Conservation (phyloP, 371 early-diverging fungal species). For the Mortierella sp. region DNA sequence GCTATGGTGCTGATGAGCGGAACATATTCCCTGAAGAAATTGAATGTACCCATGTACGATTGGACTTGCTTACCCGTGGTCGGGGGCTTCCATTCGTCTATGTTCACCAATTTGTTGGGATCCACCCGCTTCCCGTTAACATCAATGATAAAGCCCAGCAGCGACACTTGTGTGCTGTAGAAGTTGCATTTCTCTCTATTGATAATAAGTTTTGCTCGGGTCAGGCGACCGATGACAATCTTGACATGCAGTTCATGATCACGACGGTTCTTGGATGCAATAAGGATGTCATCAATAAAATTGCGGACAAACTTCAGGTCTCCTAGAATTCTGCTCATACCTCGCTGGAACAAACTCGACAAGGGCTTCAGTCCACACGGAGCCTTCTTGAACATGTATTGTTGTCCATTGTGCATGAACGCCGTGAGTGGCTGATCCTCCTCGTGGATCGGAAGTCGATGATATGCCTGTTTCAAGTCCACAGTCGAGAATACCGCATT, state of each 20-base stretch:
- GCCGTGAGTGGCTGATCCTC: not conserved
- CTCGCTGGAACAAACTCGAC: conserved; percentile 32
- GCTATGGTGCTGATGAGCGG: conserved; percentile 2
- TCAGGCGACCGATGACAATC: conserved; percentile 12
- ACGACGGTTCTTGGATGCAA: not conserved
- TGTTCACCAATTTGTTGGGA: conserved; percentile 16
- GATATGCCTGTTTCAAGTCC: conserved; percentile 45
- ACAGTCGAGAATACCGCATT: conserved; percentile 28
- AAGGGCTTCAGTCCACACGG: not conserved
- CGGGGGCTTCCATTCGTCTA: conserved; percentile 10
- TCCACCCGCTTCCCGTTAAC: conserved; percentile 11
- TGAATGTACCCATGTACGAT: conserved; percentile 8
- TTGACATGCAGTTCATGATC: conserved; percentile 7
- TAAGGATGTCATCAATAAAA: conserved; percentile 25
- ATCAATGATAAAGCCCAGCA: conserved; percentile 9
- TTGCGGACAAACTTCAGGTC: conserved; percentile 3
- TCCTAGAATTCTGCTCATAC: conserved; percentile 21
- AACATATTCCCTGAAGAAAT: conserved; percentile 14
- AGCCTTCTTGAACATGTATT: not conserved
- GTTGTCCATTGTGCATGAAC: not conserved
- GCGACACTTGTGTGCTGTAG: conserved; percentile 5
- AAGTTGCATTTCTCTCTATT: conserved; percentile 11
- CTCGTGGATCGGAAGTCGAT: conserved; percentile 24
- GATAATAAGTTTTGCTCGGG: conserved; percentile 16
- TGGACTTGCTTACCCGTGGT: conserved; percentile 15